Percentiles rank a stretch among this genome's conserved stretches.
phyloP scores from a whole-genome alignment of 305 asterid species.

The Ilex paraguariensis region DNA sequence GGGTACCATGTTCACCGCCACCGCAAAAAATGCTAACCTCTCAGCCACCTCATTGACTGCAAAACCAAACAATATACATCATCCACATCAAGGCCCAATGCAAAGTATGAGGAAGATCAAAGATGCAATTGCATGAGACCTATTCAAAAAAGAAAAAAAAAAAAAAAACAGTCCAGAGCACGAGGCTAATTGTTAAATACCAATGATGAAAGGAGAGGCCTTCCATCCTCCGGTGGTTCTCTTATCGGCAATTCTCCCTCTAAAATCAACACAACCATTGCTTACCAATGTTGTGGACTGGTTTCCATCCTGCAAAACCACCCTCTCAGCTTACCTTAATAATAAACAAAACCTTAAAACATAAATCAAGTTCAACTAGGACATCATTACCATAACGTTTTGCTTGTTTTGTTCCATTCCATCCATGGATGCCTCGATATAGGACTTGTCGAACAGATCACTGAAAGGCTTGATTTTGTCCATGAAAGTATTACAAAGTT shows the following conservation, averaged over 20 bases:
- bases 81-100: too few relatives aligned
- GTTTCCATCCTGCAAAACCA: constrained; percentile 18
- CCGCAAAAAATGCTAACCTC: constrained; percentile 71
- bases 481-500: constrained; percentile 6
- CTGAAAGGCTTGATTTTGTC: constrained; percentile 1
- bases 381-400: constrained; percentile 18
- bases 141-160: neutral
- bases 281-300: constrained; percentile 33
- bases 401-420: constrained; percentile 15
- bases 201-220: constrained; percentile 77
- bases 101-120: neutral
- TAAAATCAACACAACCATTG: constrained; percentile 59
- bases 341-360: too few relatives aligned
- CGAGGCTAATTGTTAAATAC: constrained; percentile 15
- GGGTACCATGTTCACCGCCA: constrained; percentile 69
- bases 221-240: constrained; percentile 73
- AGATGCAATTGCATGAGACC: neutral
- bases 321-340: neutral
- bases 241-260: constrained; percentile 54
- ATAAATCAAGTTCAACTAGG: too few relatives aligned
- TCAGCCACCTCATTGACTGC: constrained; percentile 81
- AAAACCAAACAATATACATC: neutral
- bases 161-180: neutral
- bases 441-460: neutral
- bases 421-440: constrained; percentile 17